These are phyloP conservation scores for Tothia fuscella DNA, from an alignment of 2,329 filamentous ascomycete species.

Conservation along the genomic window DNA sequence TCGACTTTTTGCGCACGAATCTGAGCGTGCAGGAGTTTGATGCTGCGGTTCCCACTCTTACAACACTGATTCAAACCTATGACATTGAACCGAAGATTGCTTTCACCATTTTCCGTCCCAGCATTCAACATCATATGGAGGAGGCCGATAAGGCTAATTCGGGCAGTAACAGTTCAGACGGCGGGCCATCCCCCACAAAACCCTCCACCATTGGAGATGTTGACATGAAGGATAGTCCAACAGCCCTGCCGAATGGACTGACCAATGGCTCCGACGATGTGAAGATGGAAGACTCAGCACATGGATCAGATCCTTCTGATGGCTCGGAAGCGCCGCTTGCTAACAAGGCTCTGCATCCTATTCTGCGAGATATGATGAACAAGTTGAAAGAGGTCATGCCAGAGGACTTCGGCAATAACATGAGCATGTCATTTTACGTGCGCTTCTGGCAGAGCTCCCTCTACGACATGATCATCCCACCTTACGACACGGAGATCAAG, in stretches of 20 bases:
- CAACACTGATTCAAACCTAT: conserved; percentile 62
- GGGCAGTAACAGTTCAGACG: conserved; percentile 12
- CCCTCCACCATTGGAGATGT: conserved; percentile 41
- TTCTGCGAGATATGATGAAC: conserved; percentile 63
- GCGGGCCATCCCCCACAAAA: too few species aligned
- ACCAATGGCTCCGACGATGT: conserved; percentile 13
- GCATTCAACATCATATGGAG: conserved; percentile 47
- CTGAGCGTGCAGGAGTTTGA: conserved; percentile 68
- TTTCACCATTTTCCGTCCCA: conserved; percentile 70
- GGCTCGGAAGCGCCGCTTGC: neutral
- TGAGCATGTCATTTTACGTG: conserved; percentile 73
- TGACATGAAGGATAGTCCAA: conserved; percentile 31
- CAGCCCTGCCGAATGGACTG: neutral
- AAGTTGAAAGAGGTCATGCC: conserved; percentile 52
- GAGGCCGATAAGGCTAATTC: conserved; percentile 15
- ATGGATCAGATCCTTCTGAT: neutral
- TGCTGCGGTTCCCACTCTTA: conserved; percentile 60
- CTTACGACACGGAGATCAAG: conserved; percentile 65
- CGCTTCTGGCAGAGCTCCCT: conserved; percentile 88
- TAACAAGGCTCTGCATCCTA: conserved; percentile 48
- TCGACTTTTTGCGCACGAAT: conserved; percentile 78
- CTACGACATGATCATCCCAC: conserved; percentile 67
- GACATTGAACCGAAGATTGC: conserved; percentile 70
- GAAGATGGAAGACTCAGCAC: conserved; percentile 10
- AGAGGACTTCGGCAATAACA: conserved; percentile 51